Evolutionary conservation across 208 protist species (phyloP), one percentile per base, ranked within the genome.

Genomic region (Leishmania amazonensis): DNA sequence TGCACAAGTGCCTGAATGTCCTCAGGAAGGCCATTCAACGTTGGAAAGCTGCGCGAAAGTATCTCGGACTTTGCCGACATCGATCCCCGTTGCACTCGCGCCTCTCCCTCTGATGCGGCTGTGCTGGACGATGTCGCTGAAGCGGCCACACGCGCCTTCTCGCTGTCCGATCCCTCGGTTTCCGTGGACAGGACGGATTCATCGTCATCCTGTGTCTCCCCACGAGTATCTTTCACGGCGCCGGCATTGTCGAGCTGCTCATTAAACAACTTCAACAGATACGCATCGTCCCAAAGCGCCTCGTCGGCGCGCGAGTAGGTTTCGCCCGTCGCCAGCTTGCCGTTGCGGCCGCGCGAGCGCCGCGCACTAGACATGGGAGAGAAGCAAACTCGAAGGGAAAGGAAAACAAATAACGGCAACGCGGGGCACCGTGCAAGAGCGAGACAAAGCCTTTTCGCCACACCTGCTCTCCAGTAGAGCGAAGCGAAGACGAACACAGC

Each of bases 241-340:
- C 74, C 62, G 47, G 79, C 9, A 67, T 86, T 77, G 35, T 90
- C 90, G n/a, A 96, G 78, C 79, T 97, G 93, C 75, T 81, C 89
- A 65, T 96, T 94, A 79, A 92, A 97, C 1, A 96, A 78, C 67
- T 86, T 83, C 75, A 96, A 83, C 28, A 97, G 86, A n/a, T 95
- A 92, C 17, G 77, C 81, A 83, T 97, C 95, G 76, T 97, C 93
- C 93, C 95, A 97, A 0, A 97, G 81, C 7, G 90, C 88, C 9
- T 83, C 78, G 77, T 95, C 89, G 8, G 78, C 90, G 19, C 82
- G 64, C 9, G 89, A 89, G 81, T 91, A 93, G 21, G 75, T 83
- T 79, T 83, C 67, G 0, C 58, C 83, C 3, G 80, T 80, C 0
- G 80, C 62, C 47, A 5, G 13, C n/a, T 78, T 74, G 60, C 68